Evolutionary conservation across 2,329 filamentous ascomycete species (phyloP).

Genomic region (Ampelomyces quisqualis): DNA sequence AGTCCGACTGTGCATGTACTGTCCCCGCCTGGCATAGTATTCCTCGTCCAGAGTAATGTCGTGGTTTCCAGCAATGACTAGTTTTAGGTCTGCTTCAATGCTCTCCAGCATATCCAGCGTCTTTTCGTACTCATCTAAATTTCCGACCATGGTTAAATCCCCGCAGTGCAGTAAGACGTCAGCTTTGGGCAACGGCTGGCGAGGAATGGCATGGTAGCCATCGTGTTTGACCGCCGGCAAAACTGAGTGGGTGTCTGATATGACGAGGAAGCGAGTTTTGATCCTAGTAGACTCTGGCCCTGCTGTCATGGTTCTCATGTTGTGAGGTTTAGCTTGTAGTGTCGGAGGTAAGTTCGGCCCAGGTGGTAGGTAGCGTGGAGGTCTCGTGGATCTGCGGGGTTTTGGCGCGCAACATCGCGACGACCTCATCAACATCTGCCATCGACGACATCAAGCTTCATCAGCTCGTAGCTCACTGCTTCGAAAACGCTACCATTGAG

Average conservation of each 20-base stretch:
- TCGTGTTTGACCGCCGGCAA: too few relatives aligned
- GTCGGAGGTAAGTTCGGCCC: too few relatives aligned
- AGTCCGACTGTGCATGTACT: conserved; percentile 32
- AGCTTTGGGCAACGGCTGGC: conserved; percentile 50
- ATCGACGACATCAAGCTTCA: background rate
- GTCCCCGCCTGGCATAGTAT: conserved; percentile 45
- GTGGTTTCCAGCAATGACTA: conserved; percentile 52
- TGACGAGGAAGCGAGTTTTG: conserved; percentile 47
- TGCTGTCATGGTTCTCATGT: conserved; percentile 13
- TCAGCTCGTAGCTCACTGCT: background rate
- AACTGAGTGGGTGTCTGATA: conserved; percentile 48
- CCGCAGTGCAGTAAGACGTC: conserved; percentile 61
- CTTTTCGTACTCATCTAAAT: conserved; percentile 49
- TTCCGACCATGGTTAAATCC: conserved; percentile 58
- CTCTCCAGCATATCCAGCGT: conserved; percentile 51
- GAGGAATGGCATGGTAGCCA: too few relatives aligned
- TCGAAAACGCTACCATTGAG: too few relatives aligned
- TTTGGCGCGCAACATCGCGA: background rate
- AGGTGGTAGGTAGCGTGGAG: too few relatives aligned
- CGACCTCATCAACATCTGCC: background rate
- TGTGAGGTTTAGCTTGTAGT: conserved; percentile 2
- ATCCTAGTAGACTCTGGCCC: conserved; percentile 7
- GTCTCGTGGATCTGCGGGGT: background rate
- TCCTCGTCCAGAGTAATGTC: conserved; percentile 58
- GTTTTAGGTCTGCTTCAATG: conserved; percentile 57